phyloP scores from a whole-genome alignment of 352 stramenopile genomes.

The Globisporangium canariense region DNA sequence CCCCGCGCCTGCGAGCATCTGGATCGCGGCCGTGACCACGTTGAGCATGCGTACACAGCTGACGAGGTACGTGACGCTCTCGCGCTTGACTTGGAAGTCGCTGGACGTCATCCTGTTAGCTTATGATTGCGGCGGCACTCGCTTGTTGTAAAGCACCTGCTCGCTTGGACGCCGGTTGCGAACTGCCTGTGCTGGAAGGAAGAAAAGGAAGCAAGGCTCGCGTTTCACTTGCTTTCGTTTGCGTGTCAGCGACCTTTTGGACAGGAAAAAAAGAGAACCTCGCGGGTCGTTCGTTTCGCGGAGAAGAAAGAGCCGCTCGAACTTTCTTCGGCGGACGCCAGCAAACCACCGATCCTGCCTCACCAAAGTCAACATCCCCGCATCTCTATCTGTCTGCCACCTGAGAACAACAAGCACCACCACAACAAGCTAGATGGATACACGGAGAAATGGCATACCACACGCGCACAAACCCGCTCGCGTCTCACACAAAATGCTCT shows the following conservation, averaged over 20 bases:
- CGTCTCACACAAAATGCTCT: neutral
- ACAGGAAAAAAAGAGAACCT: neutral
- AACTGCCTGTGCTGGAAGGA: neutral
- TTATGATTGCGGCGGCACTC: neutral
- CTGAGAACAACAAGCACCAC: too few relatives aligned
- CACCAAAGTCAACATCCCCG: too few relatives aligned
- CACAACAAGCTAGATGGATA: neutral
- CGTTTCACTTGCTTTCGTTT: neutral
- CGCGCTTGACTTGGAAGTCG: conserved; percentile 14
- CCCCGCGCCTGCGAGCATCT: conserved; percentile 39
- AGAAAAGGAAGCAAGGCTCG: neutral
- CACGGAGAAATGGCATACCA: neutral
- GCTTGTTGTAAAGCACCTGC: neutral
- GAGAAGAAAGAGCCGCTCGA: conserved; percentile 1
- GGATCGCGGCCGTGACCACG: conserved; percentile 34
- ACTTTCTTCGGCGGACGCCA: neutral
- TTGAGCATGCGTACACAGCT: conserved; percentile 35
- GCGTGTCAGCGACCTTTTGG: conserved; percentile 11
- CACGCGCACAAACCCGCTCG: neutral
- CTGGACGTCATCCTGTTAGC: conserved; percentile 1
- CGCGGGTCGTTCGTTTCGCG: neutral
- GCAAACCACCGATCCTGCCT: too few relatives aligned
- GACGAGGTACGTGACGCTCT: conserved; percentile 28
- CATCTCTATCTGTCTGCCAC: too few relatives aligned
- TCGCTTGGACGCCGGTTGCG: neutral